Evolutionary conservation across 441 rosid species (phyloP), one percentile per base, ranked within the genome.

Genomic region (Populus hybrid): DNA sequence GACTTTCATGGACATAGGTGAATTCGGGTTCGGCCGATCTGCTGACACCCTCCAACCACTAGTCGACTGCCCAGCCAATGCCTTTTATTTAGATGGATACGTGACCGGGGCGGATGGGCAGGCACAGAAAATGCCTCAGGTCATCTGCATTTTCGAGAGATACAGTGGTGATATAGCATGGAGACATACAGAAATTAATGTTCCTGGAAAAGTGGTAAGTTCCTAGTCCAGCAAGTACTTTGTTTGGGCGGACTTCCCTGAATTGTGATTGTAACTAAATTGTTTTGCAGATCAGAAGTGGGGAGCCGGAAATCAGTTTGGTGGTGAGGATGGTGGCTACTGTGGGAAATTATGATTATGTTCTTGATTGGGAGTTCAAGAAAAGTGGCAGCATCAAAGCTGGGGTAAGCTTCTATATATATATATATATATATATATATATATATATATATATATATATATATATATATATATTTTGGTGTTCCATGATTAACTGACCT

Each of bases 1-100:
- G 79, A 94, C 98, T 2, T 94, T 89, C 78, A 88, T 94, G 90
- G 98, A 92, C 74, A 75, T 86, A 0, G 98, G 98, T 0, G 97
- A 92, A 79, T 94, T 84, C 5, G 98, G 98, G 71, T 89, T 94
- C 38, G 97, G 98, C 21, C 83, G 88, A 78, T 81, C 91, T 0
- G 94, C 94, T 0, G 84, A 81, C 19, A 81, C 67, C 34, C 90
- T 94, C 8, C 92, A 85, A 75, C 90, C 90, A 4, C 57, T 24
- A 59, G 82, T 86, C 2, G 98, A 91, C 75, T 94, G 98, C 69
- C 97, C 98, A 0, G 86, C 78, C 5, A 89, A 86, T 70, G 93
- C 98, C 0, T 83, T 70, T 63, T 92, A 74, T 78, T 35, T 91
- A 1, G 92, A 91, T 64, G 98, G 93, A 42, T 79, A 89, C 80